Base-by-base conservation (phyloP, 2,329 filamentous ascomycete genomes). In the Diplodia seriata region DNA sequence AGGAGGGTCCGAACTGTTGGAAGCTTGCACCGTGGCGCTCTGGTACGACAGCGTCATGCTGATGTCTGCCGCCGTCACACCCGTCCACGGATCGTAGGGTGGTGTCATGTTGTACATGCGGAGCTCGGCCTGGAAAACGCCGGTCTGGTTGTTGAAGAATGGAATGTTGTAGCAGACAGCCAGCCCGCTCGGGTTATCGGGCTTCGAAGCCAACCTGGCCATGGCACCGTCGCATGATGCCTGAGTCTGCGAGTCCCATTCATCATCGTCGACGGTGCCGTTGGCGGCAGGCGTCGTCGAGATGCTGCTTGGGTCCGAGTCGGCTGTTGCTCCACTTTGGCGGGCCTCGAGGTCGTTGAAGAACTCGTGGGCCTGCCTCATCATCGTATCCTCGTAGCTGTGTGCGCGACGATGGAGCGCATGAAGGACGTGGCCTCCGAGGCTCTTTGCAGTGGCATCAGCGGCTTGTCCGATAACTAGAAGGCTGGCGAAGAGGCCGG, bases 81-180 rank as follows among this genome's bases (percentile, higher is more conserved):
- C 78, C 20, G 72, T 72, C 80, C 85, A 86, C 18, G 80, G 79
- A 23, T 79, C 77, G 12, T 77, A 83, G 0, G 91, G 84, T 0
- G 85, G 78, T 6, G 87, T 88, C 56, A 94, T 80, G 77, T 90
- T 88, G 80, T 89, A 95, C 69, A 95, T 81, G 66, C 91, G 85
- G 62, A 95, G 78, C 76, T 95, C 92, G 36, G 91, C 91, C 78
- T 91, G 86, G 76, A 95, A 95, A 18, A 88, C 81, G 36, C 91
- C 91, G 0, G 86, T 89, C 4, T 78, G 78, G 72, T 86, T 87
- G 79, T 94, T 86, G 68, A 93, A 84, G 49, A 86, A 87, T 0
- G 90, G 89, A 29, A 96, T 79, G 76, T 95, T 96, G 81, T 94
- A 95, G 85, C 92, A 96, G 57, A 92, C 87, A 68, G 90, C 90